A percentile compares a stretch with the other conserved stretches of the same genome.
phyloP scores from a whole-genome alignment of 2,329 filamentous ascomycete genomes.

The Seiridium cupressi region DNA sequence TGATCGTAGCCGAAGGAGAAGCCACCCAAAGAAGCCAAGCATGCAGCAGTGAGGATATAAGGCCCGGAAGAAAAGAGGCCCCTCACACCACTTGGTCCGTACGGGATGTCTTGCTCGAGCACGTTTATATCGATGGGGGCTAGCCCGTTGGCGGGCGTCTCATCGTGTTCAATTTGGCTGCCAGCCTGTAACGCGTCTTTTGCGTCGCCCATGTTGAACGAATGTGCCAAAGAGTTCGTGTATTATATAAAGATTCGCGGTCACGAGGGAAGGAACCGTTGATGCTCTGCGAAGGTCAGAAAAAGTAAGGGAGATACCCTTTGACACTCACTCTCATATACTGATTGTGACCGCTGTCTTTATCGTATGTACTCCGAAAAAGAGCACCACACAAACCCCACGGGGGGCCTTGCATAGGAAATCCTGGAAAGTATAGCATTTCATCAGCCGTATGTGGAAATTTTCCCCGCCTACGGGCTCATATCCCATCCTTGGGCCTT shows the following conservation, averaged over 20 bases:
- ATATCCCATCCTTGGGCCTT: background rate
- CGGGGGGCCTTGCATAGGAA: background rate
- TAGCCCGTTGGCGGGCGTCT: background rate
- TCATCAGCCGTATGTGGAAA: background rate
- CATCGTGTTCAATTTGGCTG: slow-evolving; percentile 2
- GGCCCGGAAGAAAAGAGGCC: slow-evolving; percentile 12
- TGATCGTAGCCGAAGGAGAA: slow-evolving; percentile 42
- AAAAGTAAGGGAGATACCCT: background rate
- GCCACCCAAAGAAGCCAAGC: slow-evolving; percentile 43
- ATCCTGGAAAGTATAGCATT: background rate
- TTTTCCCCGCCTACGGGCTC: background rate
- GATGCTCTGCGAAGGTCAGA: background rate
- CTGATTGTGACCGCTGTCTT: background rate
- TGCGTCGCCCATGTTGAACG: background rate
- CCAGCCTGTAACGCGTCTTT: background rate
- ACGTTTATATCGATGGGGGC: background rate
- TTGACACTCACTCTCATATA: background rate
- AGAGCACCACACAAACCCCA: background rate
- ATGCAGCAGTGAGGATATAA: slow-evolving; percentile 39
- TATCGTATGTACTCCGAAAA: background rate
- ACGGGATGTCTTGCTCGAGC: background rate
- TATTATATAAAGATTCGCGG: background rate
- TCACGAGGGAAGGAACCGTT: background rate
- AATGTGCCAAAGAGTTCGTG: background rate
- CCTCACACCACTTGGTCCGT: background rate